Evolutionary conservation across 2,329 filamentous ascomycete genomes (phyloP).

Genomic region (Escovopsis sp.): DNA sequence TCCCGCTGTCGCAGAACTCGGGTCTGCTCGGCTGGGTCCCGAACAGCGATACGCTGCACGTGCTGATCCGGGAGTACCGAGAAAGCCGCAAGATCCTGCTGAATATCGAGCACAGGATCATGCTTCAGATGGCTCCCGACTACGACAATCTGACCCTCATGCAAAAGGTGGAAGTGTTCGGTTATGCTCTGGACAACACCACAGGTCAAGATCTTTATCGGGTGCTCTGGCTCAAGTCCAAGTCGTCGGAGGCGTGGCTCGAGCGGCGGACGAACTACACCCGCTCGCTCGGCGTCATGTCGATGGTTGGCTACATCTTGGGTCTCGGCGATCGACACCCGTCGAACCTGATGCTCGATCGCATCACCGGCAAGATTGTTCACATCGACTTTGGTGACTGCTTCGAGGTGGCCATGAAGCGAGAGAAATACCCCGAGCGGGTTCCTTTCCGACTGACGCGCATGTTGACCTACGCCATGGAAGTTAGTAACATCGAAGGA

Average conservation of each 20-base stretch:
- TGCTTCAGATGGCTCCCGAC: constrained; percentile 99
- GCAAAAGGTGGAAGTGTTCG: constrained; percentile 99
- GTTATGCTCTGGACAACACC: constrained; percentile 97
- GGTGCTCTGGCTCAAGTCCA: constrained; percentile 96
- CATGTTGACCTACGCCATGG: constrained; percentile 99
- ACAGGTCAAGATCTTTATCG: constrained; percentile 97
- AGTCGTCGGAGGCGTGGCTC: constrained; percentile 94
- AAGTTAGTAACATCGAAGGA: constrained; percentile 98
- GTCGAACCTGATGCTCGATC: constrained; percentile 94
- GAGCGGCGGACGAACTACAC: constrained; percentile 98
- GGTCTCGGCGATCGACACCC: constrained; percentile 93
- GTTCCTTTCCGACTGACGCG: constrained; percentile 95
- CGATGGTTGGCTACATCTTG: constrained; percentile 99
- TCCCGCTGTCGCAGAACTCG: constrained; percentile 90
- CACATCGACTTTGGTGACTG: constrained; percentile 99
- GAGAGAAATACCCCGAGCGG: constrained; percentile 95
- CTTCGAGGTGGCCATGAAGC: constrained; percentile 98
- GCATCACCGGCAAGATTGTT: constrained; percentile 89
- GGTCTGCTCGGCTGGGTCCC: constrained; percentile 93
- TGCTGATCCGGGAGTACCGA: constrained; percentile 92
- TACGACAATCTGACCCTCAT: constrained; percentile 97
- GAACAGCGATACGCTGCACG: constrained; percentile 93
- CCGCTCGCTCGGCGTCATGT: constrained; percentile 93
- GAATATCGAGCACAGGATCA: constrained; percentile 98
- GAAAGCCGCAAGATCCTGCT: constrained; percentile 94